A percentile compares a stretch with the other conserved stretches of the same genome.
Conservation (phyloP, 2,329 filamentous ascomycete genomes). For the Aspergillus latus region DNA sequence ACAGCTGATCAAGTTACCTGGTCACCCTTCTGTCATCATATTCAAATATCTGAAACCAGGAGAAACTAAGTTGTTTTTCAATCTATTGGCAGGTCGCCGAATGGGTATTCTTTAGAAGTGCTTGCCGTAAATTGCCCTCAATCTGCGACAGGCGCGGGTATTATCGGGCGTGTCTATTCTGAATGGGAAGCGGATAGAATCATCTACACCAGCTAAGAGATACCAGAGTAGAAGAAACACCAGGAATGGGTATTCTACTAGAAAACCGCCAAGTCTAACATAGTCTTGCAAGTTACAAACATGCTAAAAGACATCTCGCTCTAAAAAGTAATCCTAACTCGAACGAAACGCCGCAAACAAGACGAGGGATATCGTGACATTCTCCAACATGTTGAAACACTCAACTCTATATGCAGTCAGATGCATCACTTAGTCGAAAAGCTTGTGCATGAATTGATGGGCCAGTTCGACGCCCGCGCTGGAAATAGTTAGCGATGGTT, state of each 20-base stretch:
- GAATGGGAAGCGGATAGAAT: neutral
- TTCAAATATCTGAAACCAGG: neutral
- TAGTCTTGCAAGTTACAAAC: constrained; percentile 14
- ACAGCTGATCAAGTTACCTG: too few relatives aligned
- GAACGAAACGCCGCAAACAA: constrained; percentile 8
- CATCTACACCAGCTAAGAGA: neutral
- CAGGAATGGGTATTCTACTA: neutral
- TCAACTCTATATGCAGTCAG: constrained; percentile 1
- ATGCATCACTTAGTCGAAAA: constrained; percentile 35
- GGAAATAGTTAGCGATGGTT: too few relatives aligned
- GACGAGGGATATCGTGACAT: constrained; percentile 11
- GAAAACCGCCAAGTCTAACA: constrained; percentile 14
- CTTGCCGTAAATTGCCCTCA: neutral
- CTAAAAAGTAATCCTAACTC: neutral
- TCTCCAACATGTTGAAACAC: neutral
- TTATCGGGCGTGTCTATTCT: too few relatives aligned
- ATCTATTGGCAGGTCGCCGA: neutral
- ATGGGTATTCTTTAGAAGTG: neutral
- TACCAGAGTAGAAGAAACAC: neutral
- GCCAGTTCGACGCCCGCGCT: constrained; percentile 50
- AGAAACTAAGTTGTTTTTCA: too few relatives aligned
- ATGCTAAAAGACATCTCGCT: constrained; percentile 15
- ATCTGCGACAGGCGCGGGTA: too few relatives aligned
- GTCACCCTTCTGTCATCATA: neutral
- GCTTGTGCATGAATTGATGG: constrained; percentile 51